A percentile compares a stretch with the other conserved stretches of the same genome.
Evolutionary conservation across 768 basidiomycete genomes (phyloP).

Genomic region (Suillus ampliporus): DNA sequence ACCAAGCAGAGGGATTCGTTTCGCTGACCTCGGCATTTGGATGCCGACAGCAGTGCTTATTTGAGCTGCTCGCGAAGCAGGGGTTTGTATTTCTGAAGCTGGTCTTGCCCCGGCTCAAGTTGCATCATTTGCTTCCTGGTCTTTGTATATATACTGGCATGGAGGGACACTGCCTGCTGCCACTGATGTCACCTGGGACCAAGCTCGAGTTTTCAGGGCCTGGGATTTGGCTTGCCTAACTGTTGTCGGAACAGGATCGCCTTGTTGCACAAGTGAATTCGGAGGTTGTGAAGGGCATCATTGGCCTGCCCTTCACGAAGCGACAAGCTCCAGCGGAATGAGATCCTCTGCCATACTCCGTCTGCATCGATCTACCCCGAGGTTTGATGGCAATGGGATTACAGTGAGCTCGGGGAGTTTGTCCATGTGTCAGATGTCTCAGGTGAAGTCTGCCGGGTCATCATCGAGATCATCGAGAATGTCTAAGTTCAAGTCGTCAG

Average conservation of each 20-base stretch:
- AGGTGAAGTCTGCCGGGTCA: no score
- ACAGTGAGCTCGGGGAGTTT: no score
- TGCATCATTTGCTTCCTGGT: not conserved
- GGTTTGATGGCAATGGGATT: no score
- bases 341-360: no score
- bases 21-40: not conserved
- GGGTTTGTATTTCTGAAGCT: not conserved
- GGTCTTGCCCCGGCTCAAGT: not conserved
- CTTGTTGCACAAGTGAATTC: constrained; percentile 15
- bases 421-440: no score
- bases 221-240: constrained; percentile 10
- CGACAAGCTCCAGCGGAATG: no score
- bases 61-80: constrained; percentile 8
- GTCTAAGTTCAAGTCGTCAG: no score
- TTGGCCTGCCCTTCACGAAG: constrained; percentile 17
- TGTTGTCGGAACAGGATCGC: constrained; percentile 6
- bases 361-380: no score
- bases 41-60: constrained; percentile 2
- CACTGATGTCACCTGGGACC: constrained; percentile 2
- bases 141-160: constrained; percentile 7
- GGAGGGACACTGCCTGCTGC: not conserved
- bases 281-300: constrained; percentile 18
- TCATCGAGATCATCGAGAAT: no score
- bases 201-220: not conserved
- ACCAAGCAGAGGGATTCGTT: no score